Percentiles rank a stretch among this genome's conserved stretches.
Evolutionary conservation across 371 early-diverging fungal species (phyloP).

Genomic region (Fennellomyces sp.): DNA sequence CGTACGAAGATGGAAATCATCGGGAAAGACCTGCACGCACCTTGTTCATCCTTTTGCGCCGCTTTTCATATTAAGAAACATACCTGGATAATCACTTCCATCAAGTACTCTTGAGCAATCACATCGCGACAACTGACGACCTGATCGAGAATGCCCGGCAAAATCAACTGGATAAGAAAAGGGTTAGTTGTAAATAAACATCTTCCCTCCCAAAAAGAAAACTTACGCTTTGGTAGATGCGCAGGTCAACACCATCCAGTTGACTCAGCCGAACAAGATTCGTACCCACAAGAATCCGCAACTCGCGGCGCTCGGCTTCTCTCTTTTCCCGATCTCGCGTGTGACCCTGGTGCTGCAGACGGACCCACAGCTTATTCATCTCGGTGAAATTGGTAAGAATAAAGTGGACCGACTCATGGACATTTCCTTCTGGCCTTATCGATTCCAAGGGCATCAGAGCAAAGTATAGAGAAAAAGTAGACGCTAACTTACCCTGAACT

Average conservation of each 20-base stretch:
- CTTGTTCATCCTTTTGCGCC: neutral
- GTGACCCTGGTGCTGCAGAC: slow-evolving; percentile 95
- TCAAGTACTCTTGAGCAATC: slow-evolving; percentile 98
- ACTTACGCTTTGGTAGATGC: slow-evolving; percentile 74
- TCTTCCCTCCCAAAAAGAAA: neutral
- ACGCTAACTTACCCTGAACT: slow-evolving; percentile 49
- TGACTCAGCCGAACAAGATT: slow-evolving; percentile 94
- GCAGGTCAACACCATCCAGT: slow-evolving; percentile 84
- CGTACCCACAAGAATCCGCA: slow-evolving; percentile 94
- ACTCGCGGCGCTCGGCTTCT: slow-evolving; percentile 92
- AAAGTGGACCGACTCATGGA: slow-evolving; percentile 90
- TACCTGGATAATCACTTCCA: slow-evolving; percentile 97
- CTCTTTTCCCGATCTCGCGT: slow-evolving; percentile 90
- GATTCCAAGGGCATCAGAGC: neutral
- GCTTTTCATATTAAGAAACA: neutral
- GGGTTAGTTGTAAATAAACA: neutral
- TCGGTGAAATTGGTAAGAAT: slow-evolving; percentile 95
- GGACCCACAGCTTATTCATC: slow-evolving; percentile 99
- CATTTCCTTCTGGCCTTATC: slow-evolving; percentile 80
- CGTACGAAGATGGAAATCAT: slow-evolving; percentile 93
- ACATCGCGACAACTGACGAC: slow-evolving; percentile 94
- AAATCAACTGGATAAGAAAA: slow-evolving; percentile 55
- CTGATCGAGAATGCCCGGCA: slow-evolving; percentile 93
- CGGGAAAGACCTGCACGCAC: slow-evolving; percentile 79
- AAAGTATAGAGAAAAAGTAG: neutral